These are phyloP conservation scores for Tulasnella sp. DNA, from an alignment of 768 basidiomycete genomes.

Conservation along the genomic window DNA sequence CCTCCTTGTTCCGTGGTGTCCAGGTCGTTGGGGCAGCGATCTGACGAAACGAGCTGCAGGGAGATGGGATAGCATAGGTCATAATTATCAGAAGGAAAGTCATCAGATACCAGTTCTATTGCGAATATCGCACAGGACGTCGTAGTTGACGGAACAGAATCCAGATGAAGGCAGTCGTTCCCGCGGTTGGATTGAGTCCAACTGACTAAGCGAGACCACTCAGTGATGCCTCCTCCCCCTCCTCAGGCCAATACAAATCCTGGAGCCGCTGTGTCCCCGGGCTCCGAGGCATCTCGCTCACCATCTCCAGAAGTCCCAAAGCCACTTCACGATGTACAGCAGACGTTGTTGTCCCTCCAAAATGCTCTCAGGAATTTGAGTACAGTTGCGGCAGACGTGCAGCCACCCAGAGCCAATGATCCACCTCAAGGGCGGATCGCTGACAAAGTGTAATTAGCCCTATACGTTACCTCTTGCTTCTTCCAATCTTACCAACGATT, in stretches of 20 bases:
- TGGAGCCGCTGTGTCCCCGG: constrained; percentile 1
- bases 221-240: constrained; percentile 6
- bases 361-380: constrained; percentile 11
- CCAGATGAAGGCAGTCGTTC: no score
- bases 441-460: constrained; percentile 15
- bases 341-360: constrained; percentile 9
- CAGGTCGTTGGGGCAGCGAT: no score
- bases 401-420: constrained; percentile 11
- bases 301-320: constrained; percentile 8
- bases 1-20: no score
- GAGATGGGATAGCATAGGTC: no score
- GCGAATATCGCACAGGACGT: no score
- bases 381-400: constrained; percentile 16
- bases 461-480: background rate
- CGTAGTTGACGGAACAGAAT: no score
- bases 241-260: background rate
- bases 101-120: no score
- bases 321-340: background rate
- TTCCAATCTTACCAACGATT: background rate
- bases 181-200: background rate
- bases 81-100: no score
- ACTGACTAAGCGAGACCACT: background rate
- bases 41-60: no score
- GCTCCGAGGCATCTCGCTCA: background rate
- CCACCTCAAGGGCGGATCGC: constrained; percentile 14